These are phyloP conservation scores for Trypanosoma scelopori DNA, from an alignment of 208 protist genomes.

Conservation along the genomic window DNA sequence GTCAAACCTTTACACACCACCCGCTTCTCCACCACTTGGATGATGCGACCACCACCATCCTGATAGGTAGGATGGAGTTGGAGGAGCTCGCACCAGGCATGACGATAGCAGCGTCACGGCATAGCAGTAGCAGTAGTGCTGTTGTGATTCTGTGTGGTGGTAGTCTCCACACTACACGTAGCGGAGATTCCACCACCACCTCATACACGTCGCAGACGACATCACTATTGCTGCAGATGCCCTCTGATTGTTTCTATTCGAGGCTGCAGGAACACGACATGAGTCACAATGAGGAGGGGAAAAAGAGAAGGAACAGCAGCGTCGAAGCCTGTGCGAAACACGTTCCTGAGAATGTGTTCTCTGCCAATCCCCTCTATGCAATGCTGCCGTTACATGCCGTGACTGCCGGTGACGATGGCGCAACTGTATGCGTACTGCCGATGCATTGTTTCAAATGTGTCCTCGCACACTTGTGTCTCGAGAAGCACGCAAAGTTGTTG, in stretches of 20 bases:
- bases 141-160: not conserved
- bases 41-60: not conserved
- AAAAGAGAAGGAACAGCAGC: too few species aligned
- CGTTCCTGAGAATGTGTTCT: not conserved
- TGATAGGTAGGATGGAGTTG: slow-evolving; percentile 3
- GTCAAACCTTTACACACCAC: not conserved
- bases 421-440: slow-evolving; percentile 4
- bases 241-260: not conserved
- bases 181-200: not conserved
- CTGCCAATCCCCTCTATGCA: slow-evolving; percentile 4
- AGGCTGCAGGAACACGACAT: too few species aligned
- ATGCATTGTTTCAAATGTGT: slow-evolving; percentile 9
- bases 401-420: slow-evolving; percentile 5
- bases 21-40: slow-evolving; percentile 1
- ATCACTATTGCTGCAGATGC: not conserved
- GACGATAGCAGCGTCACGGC: not conserved
- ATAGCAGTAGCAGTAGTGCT: not conserved
- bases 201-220: not conserved
- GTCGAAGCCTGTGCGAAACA: too few species aligned
- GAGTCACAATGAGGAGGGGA: too few species aligned
- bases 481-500: too few species aligned
- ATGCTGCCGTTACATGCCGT: slow-evolving; percentile 4
- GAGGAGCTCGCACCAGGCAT: slow-evolving; percentile 5
- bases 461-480: not conserved
- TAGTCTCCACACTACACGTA: not conserved